Conservation (phyloP, 225 moss, liverwort and hornwort genomes). For the Sphagnum tenellum region DNA sequence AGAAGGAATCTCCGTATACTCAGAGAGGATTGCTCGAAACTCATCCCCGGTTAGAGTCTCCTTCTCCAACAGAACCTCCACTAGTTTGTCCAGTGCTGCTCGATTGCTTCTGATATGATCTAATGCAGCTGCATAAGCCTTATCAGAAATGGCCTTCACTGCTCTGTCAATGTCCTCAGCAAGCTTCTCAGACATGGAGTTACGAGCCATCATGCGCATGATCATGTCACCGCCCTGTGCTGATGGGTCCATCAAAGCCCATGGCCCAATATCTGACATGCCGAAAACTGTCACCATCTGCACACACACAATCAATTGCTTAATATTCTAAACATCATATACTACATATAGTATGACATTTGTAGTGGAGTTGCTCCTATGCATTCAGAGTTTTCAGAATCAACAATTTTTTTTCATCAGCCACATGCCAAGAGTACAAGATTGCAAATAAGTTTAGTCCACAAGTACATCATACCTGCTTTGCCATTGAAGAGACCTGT, state of each 20-base stretch:
- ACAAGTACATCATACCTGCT: slow-evolving; percentile 2
- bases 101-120: slow-evolving; percentile 37
- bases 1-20: slow-evolving; percentile 42
- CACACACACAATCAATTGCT: not conserved
- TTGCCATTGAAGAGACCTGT: slow-evolving; percentile 11
- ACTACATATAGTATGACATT: not conserved
- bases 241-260: slow-evolving; percentile 64
- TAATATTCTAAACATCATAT: not conserved
- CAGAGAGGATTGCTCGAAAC: slow-evolving; percentile 42
- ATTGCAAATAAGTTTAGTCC: not conserved
- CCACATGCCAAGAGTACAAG: not conserved
- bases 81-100: slow-evolving; percentile 46
- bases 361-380: too few species aligned
- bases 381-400: too few species aligned
- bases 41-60: slow-evolving; percentile 45
- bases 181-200: slow-evolving; percentile 58
- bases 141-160: slow-evolving; percentile 49
- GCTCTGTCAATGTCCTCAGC: slow-evolving; percentile 55
- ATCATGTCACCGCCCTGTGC: slow-evolving; percentile 60
- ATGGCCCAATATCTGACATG: slow-evolving; percentile 66
- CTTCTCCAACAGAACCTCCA: slow-evolving; percentile 50
- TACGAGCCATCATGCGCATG: slow-evolving; percentile 67
- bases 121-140: slow-evolving; percentile 39
- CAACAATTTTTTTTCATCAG: not conserved
- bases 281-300: slow-evolving; percentile 67